Evolutionary conservation across 2,329 filamentous ascomycete genomes (phyloP).

Genomic region (Lasiodiplodia theobromae): DNA sequence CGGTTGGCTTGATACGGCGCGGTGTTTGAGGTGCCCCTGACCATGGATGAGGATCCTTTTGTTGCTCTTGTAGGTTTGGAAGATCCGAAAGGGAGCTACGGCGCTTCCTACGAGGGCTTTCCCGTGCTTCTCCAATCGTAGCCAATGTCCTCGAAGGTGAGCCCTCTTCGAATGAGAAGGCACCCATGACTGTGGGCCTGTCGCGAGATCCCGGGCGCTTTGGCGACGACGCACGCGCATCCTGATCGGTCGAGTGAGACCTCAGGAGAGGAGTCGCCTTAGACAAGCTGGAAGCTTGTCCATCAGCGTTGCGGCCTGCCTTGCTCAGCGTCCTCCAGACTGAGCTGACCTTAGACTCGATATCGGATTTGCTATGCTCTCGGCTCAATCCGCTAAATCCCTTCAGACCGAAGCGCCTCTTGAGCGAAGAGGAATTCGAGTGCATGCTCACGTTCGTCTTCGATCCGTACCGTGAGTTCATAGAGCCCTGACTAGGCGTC

Average conservation of each 20-base stretch:
- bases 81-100: conserved; percentile 92
- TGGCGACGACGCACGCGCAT: conserved; percentile 54
- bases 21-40: conserved; percentile 44
- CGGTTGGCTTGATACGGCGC: conserved; percentile 36
- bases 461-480: conserved; percentile 63
- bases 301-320: conserved; percentile 66
- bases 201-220: conserved; percentile 64
- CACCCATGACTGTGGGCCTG: conserved; percentile 55
- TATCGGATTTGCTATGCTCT: conserved; percentile 78
- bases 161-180: conserved; percentile 57
- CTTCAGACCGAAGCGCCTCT: conserved; percentile 79
- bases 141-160: conserved; percentile 47
- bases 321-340: conserved; percentile 92
- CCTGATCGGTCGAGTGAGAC: conserved; percentile 80
- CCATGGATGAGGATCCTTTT: conserved; percentile 40
- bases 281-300: conserved; percentile 69
- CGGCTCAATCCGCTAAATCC: conserved; percentile 69
- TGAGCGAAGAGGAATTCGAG: conserved; percentile 81
- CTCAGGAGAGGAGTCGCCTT: conserved; percentile 69
- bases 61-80: conserved; percentile 64
- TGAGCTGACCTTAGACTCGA: conserved; percentile 73
- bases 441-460: conserved; percentile 75
- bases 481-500: conserved; percentile 62
- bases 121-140: conserved; percentile 56
- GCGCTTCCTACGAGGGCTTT: conserved; percentile 74